Percentiles rank a stretch among this genome's conserved stretches.
Conservation (phyloP, 2,329 filamentous ascomycete genomes). For the Corinectria fuckeliana region DNA sequence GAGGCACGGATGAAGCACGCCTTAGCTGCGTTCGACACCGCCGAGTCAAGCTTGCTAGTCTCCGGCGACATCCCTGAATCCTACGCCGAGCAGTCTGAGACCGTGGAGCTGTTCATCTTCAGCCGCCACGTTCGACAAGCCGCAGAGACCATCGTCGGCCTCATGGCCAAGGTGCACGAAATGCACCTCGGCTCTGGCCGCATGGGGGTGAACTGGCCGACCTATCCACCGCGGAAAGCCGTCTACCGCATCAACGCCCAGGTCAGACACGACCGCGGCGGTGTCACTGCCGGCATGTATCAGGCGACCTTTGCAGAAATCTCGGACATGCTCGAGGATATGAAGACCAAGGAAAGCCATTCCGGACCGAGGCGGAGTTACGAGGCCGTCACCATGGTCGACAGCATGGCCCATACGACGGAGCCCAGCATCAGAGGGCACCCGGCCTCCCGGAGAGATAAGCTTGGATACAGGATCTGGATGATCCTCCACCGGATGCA, state of each 20-base stretch:
- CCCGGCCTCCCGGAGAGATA: slow-evolving; percentile 44
- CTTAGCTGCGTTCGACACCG: slow-evolving; percentile 54
- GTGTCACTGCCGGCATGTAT: slow-evolving; percentile 60
- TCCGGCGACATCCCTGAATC: slow-evolving; percentile 53
- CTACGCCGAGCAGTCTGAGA: slow-evolving; percentile 55
- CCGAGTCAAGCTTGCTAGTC: slow-evolving; percentile 54
- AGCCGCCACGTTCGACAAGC: slow-evolving; percentile 61
- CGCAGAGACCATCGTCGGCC: slow-evolving; percentile 53
- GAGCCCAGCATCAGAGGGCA: slow-evolving; percentile 47
- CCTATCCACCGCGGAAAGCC: slow-evolving; percentile 61
- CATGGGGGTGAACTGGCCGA: slow-evolving; percentile 55
- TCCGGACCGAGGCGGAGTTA: slow-evolving; percentile 27
- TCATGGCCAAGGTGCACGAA: slow-evolving; percentile 54
- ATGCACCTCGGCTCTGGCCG: slow-evolving; percentile 52
- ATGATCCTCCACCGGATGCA: slow-evolving; percentile 57
- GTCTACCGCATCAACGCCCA: slow-evolving; percentile 61
- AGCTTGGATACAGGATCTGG: slow-evolving; percentile 57
- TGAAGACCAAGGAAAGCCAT: slow-evolving; percentile 47
- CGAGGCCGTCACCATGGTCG: slow-evolving; percentile 31
- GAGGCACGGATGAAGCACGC: slow-evolving; percentile 50
- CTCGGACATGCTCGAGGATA: slow-evolving; percentile 50
- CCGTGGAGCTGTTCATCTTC: slow-evolving; percentile 61
- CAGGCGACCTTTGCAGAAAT: slow-evolving; percentile 54
- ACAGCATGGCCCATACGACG: slow-evolving; percentile 48
- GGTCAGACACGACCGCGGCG: slow-evolving; percentile 64